Base-by-base conservation (phyloP, 805 yeast genomes). In the Lipomyces sp. region DNA sequence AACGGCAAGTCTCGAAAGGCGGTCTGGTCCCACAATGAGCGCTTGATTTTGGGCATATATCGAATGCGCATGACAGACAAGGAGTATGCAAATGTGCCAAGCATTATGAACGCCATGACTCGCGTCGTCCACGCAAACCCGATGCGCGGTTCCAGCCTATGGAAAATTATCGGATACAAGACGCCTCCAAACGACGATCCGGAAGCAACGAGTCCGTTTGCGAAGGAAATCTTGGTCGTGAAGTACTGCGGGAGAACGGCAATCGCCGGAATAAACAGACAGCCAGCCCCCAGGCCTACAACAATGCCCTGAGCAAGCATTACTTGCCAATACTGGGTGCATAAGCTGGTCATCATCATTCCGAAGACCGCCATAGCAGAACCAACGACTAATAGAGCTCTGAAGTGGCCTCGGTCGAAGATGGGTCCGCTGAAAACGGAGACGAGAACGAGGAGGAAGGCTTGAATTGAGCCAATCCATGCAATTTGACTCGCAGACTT, bases 121-220 rank as follows among this genome's bases (percentile, higher is more conserved):
- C 83, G 68, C 39, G 75, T 68, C 2, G 80, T 73, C 83, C 83
- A 79, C 8, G 67, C 69, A 57, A 76, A 78, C 1, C 83, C 83
- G 18, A 77, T 69, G 16, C 64, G 60, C 5, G 62, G 57, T 44
- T 74, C 71, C 41, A 77, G 62, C 21, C 63, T 63, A 43, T 74
- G 70, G 22, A 77, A 68, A 68, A 74, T 68, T 38, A 75, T 63
- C 7, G 81, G 79, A 61, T 73, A 76, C n/a, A 74, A 49, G 48
- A 75, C 64, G 10, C 80, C 79, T 2, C 82, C 82, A 7, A 76
- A 58, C 4, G 79, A 71, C 0, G 81, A 77, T 10, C 82, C 82
- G 5, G 73, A 60, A 0, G 79, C 75, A 0, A 75, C 76, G 6
- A 75, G 49, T 2, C 78, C 76, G 26, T 71, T 67, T 7, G 78